Base-by-base conservation (phyloP, 140 eudicot genomes). In the Cichorium intybus region DNA sequence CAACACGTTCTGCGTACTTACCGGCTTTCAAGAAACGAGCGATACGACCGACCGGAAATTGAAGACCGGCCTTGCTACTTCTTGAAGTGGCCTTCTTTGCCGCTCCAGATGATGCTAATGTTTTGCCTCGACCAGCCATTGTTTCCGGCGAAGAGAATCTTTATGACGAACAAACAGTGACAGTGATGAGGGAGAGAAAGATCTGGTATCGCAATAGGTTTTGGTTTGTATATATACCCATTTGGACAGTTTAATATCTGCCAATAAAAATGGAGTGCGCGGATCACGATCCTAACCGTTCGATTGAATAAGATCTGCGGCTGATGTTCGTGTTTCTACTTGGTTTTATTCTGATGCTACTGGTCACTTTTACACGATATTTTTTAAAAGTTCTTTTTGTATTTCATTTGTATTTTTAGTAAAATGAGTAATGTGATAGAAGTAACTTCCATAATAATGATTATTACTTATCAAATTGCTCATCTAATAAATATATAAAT, bases 1-100 rank as follows among this genome's bases (percentile, higher is more conserved):
- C 97, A 1, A 90, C 97, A 68, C 97, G 96, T 46, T 87, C 95
- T 56, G 81, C 81, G 57, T 79, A 79, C 53, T 79, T 79, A 0
- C 85, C 85, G 41, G 85, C 85, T 58, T 80, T 80, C 54, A 80
- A 24, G 43, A 80, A 80, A 24, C 85, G 77, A 14, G 85, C 85
- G 22, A 75, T 75, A 60, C 84, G 78, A 34, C 84, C 84, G 0
- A 79, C 84, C 5, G 84, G 85, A 41, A 76, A 80, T 10, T 80
- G 85, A 8, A 80, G 76, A 0, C 85, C 85, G 52, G 85, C 85
- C 14, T 80, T 80, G 76, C 85, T 80, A 47, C 85, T 80, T 2
- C 85, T 51, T 10, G 85, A 80, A 0, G 85, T 80, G 3, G 85
- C 72, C 58, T 80, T 80, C 79, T 80, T 75, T 5, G 76, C 79